Conservation (phyloP, 2,329 filamentous ascomycete genomes). For the Fusarium decemcellulare region DNA sequence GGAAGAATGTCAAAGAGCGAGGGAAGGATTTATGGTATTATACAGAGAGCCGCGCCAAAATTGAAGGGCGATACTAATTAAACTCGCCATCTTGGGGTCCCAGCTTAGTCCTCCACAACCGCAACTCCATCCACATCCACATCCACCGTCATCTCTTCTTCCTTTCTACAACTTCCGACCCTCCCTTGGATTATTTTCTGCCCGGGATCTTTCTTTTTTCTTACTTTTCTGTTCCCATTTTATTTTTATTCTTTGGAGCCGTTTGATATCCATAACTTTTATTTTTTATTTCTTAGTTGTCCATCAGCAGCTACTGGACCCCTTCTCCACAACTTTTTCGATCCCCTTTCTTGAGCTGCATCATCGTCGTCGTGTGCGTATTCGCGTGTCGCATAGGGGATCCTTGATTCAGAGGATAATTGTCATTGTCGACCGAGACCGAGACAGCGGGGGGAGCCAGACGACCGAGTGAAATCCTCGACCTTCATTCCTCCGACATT, state of each 20-base stretch:
- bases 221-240: slow-evolving; percentile 12
- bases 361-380: slow-evolving; percentile 1
- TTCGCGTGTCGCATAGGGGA: slow-evolving; percentile 5
- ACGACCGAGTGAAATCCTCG: not conserved
- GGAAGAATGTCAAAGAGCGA: not conserved
- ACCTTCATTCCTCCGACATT: slow-evolving; percentile 5
- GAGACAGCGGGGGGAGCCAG: slow-evolving; percentile 1
- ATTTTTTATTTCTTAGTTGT: not conserved
- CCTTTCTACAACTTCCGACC: not conserved
- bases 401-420: not conserved
- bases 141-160: not conserved
- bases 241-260: slow-evolving; percentile 13
- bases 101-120: slow-evolving; percentile 13
- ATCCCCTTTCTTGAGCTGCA: not conserved
- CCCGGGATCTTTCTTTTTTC: not conserved
- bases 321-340: not conserved
- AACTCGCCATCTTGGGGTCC: slow-evolving; percentile 32
- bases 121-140: slow-evolving; percentile 11
- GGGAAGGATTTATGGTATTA: not conserved
- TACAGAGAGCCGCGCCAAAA: slow-evolving; percentile 9
- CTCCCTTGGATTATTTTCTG: slow-evolving; percentile 14
- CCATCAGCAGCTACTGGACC: not conserved
- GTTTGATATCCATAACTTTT: not conserved
- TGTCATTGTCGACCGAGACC: slow-evolving; percentile 13
- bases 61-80: slow-evolving; percentile 26